A percentile compares a stretch with the other conserved stretches of the same genome.
Evolutionary conservation across 2,329 filamentous ascomycete genomes (phyloP).

Genomic region (Metarhizium anisopliae): DNA sequence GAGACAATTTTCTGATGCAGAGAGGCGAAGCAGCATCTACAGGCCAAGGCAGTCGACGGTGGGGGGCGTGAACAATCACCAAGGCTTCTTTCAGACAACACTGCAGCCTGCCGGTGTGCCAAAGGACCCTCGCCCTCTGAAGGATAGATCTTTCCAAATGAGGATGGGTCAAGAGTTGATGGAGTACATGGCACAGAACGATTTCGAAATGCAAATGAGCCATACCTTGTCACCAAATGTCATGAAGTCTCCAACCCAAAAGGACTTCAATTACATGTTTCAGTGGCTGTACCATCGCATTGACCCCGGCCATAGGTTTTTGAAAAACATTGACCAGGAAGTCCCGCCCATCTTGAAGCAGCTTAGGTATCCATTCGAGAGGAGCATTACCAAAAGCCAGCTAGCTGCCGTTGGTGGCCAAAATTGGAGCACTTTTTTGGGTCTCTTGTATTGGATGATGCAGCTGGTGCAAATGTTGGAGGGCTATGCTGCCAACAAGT

Average conservation of each 20-base stretch:
- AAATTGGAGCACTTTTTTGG: constrained; percentile 94
- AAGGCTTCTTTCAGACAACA: constrained; percentile 90
- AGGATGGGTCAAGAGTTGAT: constrained; percentile 82
- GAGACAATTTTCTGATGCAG: constrained; percentile 41
- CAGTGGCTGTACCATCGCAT: constrained; percentile 96
- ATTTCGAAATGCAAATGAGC: constrained; percentile 98
- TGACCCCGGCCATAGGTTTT: constrained; percentile 86
- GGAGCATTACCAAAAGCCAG: constrained; percentile 92
- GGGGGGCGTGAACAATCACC: constrained; percentile 58
- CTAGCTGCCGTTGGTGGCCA: constrained; percentile 91
- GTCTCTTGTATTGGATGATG: constrained; percentile 98
- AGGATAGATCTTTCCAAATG: constrained; percentile 69
- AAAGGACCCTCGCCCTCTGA: constrained; percentile 76
- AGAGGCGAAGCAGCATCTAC: constrained; percentile 77
- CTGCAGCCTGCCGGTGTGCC: constrained; percentile 75
- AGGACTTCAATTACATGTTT: constrained; percentile 97
- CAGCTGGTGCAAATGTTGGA: constrained; percentile 92
- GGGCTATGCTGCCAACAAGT: constrained; percentile 65
- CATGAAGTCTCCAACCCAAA: constrained; percentile 89
- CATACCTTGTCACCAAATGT: constrained; percentile 85
- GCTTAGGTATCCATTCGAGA: constrained; percentile 87
- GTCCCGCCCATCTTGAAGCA: constrained; percentile 89
- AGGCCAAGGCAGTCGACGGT: constrained; percentile 57
- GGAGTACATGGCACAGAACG: constrained; percentile 86
- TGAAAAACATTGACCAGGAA: constrained; percentile 91